Conservation (phyloP, 2,329 filamentous ascomycete genomes). For the Fusarium sulawesiense region DNA sequence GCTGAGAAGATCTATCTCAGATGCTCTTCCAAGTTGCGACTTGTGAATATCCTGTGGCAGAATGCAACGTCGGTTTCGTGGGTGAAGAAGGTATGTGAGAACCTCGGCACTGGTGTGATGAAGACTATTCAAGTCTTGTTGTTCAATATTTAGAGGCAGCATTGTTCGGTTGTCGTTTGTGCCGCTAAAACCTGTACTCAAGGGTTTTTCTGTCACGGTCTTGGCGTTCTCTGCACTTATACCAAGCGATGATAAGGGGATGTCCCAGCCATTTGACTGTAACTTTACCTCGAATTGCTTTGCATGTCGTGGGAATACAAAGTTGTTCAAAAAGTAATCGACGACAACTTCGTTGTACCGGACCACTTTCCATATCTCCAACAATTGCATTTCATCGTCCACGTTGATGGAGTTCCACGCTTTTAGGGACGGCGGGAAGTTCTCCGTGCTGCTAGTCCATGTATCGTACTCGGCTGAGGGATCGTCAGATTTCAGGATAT, state of each 20-base stretch:
- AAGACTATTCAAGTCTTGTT: constrained; percentile 68
- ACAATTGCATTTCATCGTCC: constrained; percentile 65
- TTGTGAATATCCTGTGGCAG: constrained; percentile 47
- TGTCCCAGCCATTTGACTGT: constrained; percentile 75
- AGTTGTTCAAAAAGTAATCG: constrained; percentile 71
- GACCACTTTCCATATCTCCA: constrained; percentile 64
- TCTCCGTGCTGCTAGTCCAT: constrained; percentile 57
- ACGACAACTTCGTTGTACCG: constrained; percentile 63
- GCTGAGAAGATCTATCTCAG: constrained; percentile 49
- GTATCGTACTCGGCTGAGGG: constrained; percentile 67
- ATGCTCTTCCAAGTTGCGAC: constrained; percentile 56
- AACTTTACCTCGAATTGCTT: constrained; percentile 74
- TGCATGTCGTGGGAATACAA: constrained; percentile 74
- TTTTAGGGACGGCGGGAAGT: constrained; percentile 61
- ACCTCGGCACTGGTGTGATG: constrained; percentile 73
- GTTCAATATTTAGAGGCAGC: constrained; percentile 70
- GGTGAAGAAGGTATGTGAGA: constrained; percentile 66
- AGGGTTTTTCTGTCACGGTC: constrained; percentile 13
- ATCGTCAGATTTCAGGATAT: constrained; percentile 65
- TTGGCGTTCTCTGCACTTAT: not conserved
- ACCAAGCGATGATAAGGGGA: constrained; percentile 60
- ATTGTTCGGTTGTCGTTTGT: constrained; percentile 74
- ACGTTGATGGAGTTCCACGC: constrained; percentile 71
- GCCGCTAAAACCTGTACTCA: constrained; percentile 77
- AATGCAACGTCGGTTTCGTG: constrained; percentile 61